Evolutionary conservation across 768 basidiomycete genomes (phyloP).

Genomic region (Xanthoconium purpureum): DNA sequence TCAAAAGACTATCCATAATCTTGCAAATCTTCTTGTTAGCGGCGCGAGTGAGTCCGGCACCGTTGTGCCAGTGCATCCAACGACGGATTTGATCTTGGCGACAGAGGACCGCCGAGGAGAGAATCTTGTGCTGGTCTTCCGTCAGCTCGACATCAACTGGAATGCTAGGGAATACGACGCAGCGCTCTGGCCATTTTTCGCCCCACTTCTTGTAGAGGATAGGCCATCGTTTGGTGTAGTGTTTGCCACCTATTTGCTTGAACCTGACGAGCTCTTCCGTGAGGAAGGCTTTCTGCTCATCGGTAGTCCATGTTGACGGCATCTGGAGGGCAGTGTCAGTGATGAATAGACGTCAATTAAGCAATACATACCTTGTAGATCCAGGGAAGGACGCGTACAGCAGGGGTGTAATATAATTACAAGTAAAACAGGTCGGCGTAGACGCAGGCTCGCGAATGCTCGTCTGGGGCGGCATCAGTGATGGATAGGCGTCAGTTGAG

Average conservation of each 20-base stretch:
- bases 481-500: no score
- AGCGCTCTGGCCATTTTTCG: background rate
- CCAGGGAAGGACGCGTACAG: no score
- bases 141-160: background rate
- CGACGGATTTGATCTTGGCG: background rate
- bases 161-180: background rate
- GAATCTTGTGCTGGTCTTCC: background rate
- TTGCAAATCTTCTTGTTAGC: background rate
- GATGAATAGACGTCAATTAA: no score
- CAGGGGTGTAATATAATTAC: no score
- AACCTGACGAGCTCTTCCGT: background rate
- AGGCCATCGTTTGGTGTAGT: background rate
- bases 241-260: background rate
- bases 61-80: constrained; percentile 1
- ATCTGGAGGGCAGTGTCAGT: no score
- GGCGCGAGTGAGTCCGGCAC: background rate
- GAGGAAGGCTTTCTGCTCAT: background rate
- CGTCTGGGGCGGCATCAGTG: no score
- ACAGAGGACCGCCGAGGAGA: background rate
- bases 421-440: no score
- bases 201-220: background rate
- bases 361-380: no score
- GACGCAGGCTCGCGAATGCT: no score
- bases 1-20: background rate
- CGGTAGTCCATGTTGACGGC: background rate